Percentiles rank a stretch among this genome's conserved stretches.
These are phyloP conservation scores for Sugiyamaella grinbergsii DNA, from an alignment of 1,139 yeast species.

Conservation along the genomic window DNA sequence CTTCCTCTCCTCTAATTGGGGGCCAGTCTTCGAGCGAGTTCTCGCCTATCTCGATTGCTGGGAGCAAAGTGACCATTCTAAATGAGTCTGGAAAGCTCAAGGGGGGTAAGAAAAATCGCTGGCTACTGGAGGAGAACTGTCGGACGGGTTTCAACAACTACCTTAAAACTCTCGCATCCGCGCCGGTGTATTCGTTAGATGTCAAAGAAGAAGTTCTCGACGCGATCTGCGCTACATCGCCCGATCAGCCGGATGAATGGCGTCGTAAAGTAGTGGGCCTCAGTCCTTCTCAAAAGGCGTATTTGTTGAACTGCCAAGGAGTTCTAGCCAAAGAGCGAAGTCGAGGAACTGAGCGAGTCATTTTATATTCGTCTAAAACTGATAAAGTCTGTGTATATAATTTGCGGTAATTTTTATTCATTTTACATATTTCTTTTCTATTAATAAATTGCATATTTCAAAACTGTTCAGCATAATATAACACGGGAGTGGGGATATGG, in stretches of 20 bases:
- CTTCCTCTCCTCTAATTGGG: conserved; percentile 6
- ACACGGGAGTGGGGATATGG: background rate
- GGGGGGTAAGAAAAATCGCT: conserved; percentile 72
- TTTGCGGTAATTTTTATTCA: conserved; percentile 22
- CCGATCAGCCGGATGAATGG: conserved; percentile 87
- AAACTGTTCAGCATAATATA: too few species aligned
- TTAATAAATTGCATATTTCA: background rate
- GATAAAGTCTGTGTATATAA: conserved; percentile 71
- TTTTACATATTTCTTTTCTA: background rate
- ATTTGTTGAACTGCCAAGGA: conserved; percentile 69
- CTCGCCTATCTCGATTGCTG: conserved; percentile 8
- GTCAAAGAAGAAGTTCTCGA: conserved; percentile 79
- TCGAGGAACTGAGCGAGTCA: conserved; percentile 72
- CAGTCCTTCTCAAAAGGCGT: conserved; percentile 72
- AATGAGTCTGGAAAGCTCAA: conserved; percentile 54
- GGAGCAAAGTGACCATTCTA: conserved; percentile 37
- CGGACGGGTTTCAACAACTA: conserved; percentile 59
- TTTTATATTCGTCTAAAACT: conserved; percentile 72
- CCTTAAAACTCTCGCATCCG: conserved; percentile 52
- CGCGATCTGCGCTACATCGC: conserved; percentile 74
- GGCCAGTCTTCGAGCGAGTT: conserved; percentile 6
- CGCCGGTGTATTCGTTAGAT: conserved; percentile 78
- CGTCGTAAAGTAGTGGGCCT: conserved; percentile 74
- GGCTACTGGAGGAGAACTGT: conserved; percentile 79
- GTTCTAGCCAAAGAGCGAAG: conserved; percentile 70